Percentiles rank a stretch among this genome's conserved stretches.
phyloP scores from a whole-genome alignment of 805 yeast species.

The Yamadazyma ubonensis region DNA sequence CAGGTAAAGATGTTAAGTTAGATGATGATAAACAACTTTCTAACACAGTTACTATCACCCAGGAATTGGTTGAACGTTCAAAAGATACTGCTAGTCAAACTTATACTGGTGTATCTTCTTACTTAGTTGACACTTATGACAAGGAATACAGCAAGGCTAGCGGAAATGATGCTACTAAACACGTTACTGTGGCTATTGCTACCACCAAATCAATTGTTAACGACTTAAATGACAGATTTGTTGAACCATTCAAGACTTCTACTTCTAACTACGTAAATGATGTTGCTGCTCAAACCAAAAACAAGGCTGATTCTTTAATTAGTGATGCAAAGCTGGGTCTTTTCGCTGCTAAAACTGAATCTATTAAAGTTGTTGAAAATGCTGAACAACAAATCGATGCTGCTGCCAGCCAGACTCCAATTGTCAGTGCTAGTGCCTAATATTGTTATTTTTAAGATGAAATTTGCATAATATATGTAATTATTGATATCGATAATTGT shows the following conservation, averaged over 20 bases:
- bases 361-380: slow-evolving; percentile 7
- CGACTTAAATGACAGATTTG: slow-evolving; percentile 33
- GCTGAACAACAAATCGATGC: slow-evolving; percentile 1
- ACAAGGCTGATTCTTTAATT: slow-evolving; percentile 28
- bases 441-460: not conserved
- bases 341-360: slow-evolving; percentile 10
- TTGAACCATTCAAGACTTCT: slow-evolving; percentile 39
- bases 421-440: slow-evolving; percentile 26
- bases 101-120: slow-evolving; percentile 18
- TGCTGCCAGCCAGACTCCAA: slow-evolving; percentile 13
- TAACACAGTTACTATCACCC: slow-evolving; percentile 21
- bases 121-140: slow-evolving; percentile 34
- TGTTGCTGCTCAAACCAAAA: slow-evolving; percentile 33
- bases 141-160: slow-evolving; percentile 24
- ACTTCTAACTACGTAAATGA: slow-evolving; percentile 40
- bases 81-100: slow-evolving; percentile 25
- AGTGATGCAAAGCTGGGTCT: slow-evolving; percentile 15
- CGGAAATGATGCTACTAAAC: slow-evolving; percentile 15
- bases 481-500: not conserved
- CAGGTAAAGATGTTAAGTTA: slow-evolving; percentile 28
- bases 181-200: slow-evolving; percentile 19
- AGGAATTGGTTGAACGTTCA: slow-evolving; percentile 19
- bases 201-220: slow-evolving; percentile 7
- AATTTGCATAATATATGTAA: not conserved
- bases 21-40: slow-evolving; percentile 19